Percentiles rank a stretch among this genome's conserved stretches.
These are phyloP conservation scores for Aspergillus sp. DNA, from an alignment of 2,329 filamentous ascomycete species.

Conservation along the genomic window DNA sequence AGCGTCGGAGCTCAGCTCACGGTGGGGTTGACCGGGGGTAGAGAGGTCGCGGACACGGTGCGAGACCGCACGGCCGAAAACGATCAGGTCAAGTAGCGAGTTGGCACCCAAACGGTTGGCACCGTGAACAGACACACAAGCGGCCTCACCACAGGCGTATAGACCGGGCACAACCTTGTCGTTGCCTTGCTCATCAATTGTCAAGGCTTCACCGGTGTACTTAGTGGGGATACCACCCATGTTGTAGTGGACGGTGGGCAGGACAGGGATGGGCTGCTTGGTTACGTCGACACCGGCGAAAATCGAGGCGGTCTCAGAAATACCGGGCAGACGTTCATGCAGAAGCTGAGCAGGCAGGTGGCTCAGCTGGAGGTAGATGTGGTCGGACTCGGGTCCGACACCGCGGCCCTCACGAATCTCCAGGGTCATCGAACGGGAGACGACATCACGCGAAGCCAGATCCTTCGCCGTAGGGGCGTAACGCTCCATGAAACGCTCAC, in stretches of 20 bases:
- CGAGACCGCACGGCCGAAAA: slow-evolving; percentile 94
- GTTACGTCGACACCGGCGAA: slow-evolving; percentile 95
- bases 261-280: slow-evolving; percentile 92
- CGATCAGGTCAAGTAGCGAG: slow-evolving; percentile 92
- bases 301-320: slow-evolving; percentile 95
- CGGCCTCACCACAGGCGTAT: slow-evolving; percentile 93
- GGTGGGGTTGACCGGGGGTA: slow-evolving; percentile 70
- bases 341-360: slow-evolving; percentile 88
- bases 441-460: slow-evolving; percentile 90
- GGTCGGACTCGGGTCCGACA: slow-evolving; percentile 94
- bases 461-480: slow-evolving; percentile 98
- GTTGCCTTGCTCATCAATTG: slow-evolving; percentile 73
- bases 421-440: slow-evolving; percentile 95
- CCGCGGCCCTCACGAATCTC: slow-evolving; percentile 96
- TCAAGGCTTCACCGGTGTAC: slow-evolving; percentile 94
- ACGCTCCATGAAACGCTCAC: slow-evolving; percentile 98
- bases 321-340: slow-evolving; percentile 93
- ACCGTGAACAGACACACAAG: slow-evolving; percentile 95
- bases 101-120: slow-evolving; percentile 97
- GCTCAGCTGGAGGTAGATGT: slow-evolving; percentile 96
- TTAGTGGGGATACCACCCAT: slow-evolving; percentile 98
- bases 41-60: slow-evolving; percentile 96
- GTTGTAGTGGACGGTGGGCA: slow-evolving; percentile 98
- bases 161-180: slow-evolving; percentile 92
- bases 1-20: slow-evolving; percentile 73